Base-by-base conservation (phyloP, 306 rosid genomes). In the Trifolium fragiferum region DNA sequence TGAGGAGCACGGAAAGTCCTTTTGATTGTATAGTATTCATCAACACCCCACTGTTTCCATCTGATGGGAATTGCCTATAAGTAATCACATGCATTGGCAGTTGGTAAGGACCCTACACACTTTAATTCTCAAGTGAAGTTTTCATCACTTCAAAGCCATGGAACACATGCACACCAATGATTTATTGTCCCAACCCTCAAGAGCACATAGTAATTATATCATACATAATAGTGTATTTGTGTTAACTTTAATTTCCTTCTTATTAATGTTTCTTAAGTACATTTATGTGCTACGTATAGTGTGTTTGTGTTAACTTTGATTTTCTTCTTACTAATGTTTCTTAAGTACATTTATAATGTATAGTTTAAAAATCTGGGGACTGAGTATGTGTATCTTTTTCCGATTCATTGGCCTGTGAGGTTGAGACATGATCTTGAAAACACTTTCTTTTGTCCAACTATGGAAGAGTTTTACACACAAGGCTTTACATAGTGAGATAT, bases 1-100 rank as follows among this genome's bases (percentile, higher is more conserved):
- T 27, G 67, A 70, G 51, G 20, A 62, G 77, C 58, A 78, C 60
- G 19, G 77, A 51, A 62, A 53, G 67, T 78, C 51, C 77, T 78
- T 71, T n/a, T 21, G 51, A 59, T 32, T 44, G 16, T 6, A n/a
- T 7, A 69, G 54, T 46, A 47, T 51, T 70, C 66, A 70, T 50
- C 76, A 47, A 38, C 6, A 61, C 23, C 46, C 33, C 33, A 37
- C 20, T 27, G 4, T 14, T 59, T 21, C 19, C 7, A 16, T n/a
- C 55, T 19, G 5, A 20, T 6, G 0, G 20, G 8, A 7, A n/a
- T 18, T 51, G 12, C 13, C 20, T 51, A 7, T 16, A 19, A 54
- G 60, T 19, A 54, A 54, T 12, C 60, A 19, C 61, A 20, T 14
- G 18, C 18, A 4, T 53, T 19, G 25, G 14, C 27, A 53, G 30